Conservation (phyloP, 441 rosid genomes). For the Arabidopsis lyrata region DNA sequence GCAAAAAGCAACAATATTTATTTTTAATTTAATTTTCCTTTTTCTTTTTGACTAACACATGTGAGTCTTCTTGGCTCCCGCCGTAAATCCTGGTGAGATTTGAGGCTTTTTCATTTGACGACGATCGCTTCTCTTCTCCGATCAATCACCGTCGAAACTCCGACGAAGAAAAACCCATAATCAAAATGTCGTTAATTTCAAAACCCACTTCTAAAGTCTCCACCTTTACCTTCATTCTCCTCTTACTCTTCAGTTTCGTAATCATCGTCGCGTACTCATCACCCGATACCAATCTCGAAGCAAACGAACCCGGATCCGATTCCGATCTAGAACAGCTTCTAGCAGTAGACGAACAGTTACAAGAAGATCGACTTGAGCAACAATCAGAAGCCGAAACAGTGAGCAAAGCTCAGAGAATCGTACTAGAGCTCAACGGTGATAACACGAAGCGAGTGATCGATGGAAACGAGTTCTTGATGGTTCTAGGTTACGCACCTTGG, state of each 20-base stretch:
- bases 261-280: constrained; percentile 43
- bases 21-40: not conserved
- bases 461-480: constrained; percentile 66
- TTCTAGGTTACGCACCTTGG: constrained; percentile 92
- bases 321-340: constrained; percentile 59
- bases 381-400: constrained; percentile 74
- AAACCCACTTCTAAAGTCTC: constrained; percentile 59
- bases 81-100: constrained; percentile 24
- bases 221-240: constrained; percentile 44
- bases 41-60: not conserved
- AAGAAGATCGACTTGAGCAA: constrained; percentile 43
- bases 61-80: constrained; percentile 19
- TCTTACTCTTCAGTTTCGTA: constrained; percentile 51
- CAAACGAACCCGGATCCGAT: constrained; percentile 34
- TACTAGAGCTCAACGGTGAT: constrained; percentile 71
- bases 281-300: constrained; percentile 32
- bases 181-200: constrained; percentile 41
- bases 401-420: constrained; percentile 81
- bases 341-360: constrained; percentile 62
- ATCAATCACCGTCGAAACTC: constrained; percentile 14
- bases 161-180: constrained; percentile 6
- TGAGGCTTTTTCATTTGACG: constrained; percentile 1
- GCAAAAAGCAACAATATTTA: not conserved
- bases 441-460: constrained; percentile 55
- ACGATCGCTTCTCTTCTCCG: constrained; percentile 35